Conservation (phyloP, 495 filamentous ascomycete genomes). For the Massariosphaeria phaeospora region DNA sequence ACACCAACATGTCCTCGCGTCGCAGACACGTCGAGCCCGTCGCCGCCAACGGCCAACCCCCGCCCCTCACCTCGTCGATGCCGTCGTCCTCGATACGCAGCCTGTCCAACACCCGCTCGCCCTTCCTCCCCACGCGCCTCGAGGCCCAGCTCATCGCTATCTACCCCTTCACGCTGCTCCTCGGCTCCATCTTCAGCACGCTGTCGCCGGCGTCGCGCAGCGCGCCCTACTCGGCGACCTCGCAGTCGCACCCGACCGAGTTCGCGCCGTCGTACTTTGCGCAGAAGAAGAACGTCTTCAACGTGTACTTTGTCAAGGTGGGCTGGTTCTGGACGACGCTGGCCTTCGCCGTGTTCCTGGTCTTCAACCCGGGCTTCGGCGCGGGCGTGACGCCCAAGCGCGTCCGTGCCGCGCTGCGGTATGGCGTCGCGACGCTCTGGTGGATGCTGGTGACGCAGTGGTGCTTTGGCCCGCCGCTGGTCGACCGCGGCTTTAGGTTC, state of each 20-base stretch:
- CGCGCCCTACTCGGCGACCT: constrained; percentile 51
- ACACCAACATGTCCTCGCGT: constrained; percentile 17
- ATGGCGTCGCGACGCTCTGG: constrained; percentile 76
- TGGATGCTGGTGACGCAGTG: constrained; percentile 84
- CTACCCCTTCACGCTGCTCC: constrained; percentile 71
- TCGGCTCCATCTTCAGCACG: constrained; percentile 74
- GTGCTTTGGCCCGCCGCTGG: constrained; percentile 87
- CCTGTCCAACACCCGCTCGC: constrained; percentile 33
- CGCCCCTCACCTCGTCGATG: constrained; percentile 24
- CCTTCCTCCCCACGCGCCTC: constrained; percentile 57
- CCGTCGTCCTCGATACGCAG: constrained; percentile 14
- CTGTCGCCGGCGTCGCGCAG: constrained; percentile 65
- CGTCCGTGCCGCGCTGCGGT: constrained; percentile 56
- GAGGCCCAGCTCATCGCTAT: constrained; percentile 57
- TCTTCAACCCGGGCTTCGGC: constrained; percentile 54
- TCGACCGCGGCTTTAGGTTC: constrained; percentile 75
- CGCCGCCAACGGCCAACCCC: constrained; percentile 15
- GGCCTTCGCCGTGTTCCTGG: constrained; percentile 59
- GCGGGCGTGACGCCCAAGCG: constrained; percentile 39
- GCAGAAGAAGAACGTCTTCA: constrained; percentile 84
- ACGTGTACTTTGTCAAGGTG: constrained; percentile 85
- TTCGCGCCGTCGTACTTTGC: constrained; percentile 84
- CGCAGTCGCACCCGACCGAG: constrained; percentile 54
- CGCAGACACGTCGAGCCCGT: constrained; percentile 13
- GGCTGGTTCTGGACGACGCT: constrained; percentile 87